Conservation (phyloP, 1,284 basidiomycete species). For the Tylopilus microsporus region DNA sequence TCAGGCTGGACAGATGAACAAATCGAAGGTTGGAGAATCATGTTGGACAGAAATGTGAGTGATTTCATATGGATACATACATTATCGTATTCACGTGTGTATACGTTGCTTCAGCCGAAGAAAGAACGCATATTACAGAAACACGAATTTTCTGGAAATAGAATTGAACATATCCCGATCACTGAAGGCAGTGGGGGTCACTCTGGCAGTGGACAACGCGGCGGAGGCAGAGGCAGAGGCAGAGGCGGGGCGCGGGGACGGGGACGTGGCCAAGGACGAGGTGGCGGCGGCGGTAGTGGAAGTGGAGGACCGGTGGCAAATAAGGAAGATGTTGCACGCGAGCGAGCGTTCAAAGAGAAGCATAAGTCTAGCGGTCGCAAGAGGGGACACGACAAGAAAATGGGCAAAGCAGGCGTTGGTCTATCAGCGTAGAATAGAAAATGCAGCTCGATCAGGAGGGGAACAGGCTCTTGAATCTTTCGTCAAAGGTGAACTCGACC, state of each 20-base stretch:
- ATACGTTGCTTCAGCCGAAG: conserved; percentile 48
- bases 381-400: conserved; percentile 72
- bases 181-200: conserved; percentile 17
- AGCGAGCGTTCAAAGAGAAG: conserved; percentile 65
- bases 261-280: conserved; percentile 27
- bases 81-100: conserved; percentile 9
- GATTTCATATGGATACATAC: conserved; percentile 4
- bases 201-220: conserved; percentile 19
- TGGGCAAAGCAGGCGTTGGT: conserved; percentile 49
- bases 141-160: conserved; percentile 71
- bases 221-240: conserved; percentile 31
- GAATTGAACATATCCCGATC: conserved; percentile 18
- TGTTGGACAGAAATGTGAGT: conserved; percentile 80
- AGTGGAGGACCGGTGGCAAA: conserved; percentile 33
- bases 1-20: conserved; percentile 71
- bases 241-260: conserved; percentile 33
- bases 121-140: conserved; percentile 68
- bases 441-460: conserved; percentile 14
- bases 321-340: conserved; percentile 33
- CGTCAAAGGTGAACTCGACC: conserved; percentile 61
- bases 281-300: conserved; percentile 29
- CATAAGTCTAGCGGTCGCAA: conserved; percentile 69
- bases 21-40: conserved; percentile 83
- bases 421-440: conserved; percentile 17
- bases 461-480: conserved; percentile 55